These are phyloP conservation scores for Apiospora malaysiana DNA, from an alignment of 2,329 filamentous ascomycete genomes.

Conservation along the genomic window DNA sequence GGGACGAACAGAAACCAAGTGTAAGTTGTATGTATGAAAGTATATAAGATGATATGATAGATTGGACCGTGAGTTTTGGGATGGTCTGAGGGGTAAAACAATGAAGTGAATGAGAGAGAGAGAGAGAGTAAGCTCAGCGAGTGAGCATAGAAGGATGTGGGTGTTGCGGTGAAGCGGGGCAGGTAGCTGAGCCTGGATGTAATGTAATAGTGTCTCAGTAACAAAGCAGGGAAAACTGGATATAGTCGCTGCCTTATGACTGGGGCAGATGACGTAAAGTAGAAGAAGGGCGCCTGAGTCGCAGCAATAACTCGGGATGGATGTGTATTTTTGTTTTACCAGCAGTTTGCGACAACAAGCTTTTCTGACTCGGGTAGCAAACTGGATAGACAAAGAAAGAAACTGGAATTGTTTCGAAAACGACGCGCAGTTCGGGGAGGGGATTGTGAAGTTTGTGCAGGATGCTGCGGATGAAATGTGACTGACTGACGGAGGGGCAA, in stretches of 20 bases:
- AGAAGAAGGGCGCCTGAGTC: constrained; percentile 1
- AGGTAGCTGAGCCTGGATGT: constrained; percentile 5
- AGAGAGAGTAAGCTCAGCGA: constrained; percentile 6
- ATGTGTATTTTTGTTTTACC: neutral
- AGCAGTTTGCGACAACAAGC: neutral
- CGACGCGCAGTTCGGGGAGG: neutral
- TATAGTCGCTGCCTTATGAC: constrained; percentile 19
- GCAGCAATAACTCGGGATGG: neutral
- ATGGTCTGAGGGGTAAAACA: constrained; percentile 13
- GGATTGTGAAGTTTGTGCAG: neutral
- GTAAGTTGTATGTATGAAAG: neutral
- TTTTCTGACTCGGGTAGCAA: neutral
- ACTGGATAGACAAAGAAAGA: neutral
- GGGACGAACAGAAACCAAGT: neutral
- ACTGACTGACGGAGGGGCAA: neutral
- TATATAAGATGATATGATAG: neutral
- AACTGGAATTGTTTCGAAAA: neutral
- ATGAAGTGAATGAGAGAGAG: constrained; percentile 16
- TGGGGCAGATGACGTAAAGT: constrained; percentile 16
- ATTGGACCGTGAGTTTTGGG: neutral
- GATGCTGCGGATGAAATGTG: neutral
- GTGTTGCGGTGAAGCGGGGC: constrained; percentile 23
- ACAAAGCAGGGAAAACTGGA: constrained; percentile 17
- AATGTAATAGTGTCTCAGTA: constrained; percentile 11
- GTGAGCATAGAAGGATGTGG: constrained; percentile 9